A percentile compares a stretch with the other conserved stretches of the same genome.
These are phyloP conservation scores for Mortierella hygrophila DNA, from an alignment of 192 early-diverging fungal species.

Conservation along the genomic window DNA sequence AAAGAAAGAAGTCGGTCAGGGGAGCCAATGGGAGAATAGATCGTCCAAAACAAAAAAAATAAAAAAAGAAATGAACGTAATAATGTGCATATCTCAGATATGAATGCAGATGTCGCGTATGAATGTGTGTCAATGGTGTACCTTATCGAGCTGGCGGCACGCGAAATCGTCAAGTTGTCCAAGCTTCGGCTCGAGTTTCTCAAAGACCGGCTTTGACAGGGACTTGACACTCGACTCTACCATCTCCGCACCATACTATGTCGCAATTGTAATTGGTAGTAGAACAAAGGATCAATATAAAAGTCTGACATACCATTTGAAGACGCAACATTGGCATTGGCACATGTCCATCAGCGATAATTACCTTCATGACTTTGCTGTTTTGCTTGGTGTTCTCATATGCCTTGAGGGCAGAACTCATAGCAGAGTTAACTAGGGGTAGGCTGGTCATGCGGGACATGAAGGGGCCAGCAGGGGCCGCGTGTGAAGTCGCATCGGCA, in stretches of 20 bases:
- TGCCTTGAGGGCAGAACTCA: conserved; percentile 79
- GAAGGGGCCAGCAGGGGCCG: conserved; percentile 60
- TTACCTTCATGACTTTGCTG: conserved; percentile 65
- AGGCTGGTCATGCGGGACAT: conserved; percentile 83
- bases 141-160: conserved; percentile 80
- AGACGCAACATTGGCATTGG: background rate
- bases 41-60: background rate
- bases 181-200: conserved; percentile 77
- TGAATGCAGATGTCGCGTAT: background rate
- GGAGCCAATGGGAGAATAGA: conserved; percentile 7
- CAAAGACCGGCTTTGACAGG: conserved; percentile 80
- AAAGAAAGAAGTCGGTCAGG: background rate
- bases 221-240: conserved; percentile 82
- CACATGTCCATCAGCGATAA: background rate
- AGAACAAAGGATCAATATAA: background rate
- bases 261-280: background rate
- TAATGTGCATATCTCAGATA: background rate
- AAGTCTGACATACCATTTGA: background rate
- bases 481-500: conserved; percentile 7
- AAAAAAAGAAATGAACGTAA: background rate
- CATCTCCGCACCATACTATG: conserved; percentile 75
- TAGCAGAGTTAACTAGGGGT: conserved; percentile 81
- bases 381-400: conserved; percentile 82
- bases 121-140: conserved; percentile 21
- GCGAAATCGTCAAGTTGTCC: conserved; percentile 81